These are phyloP conservation scores for Akebia trifoliata DNA, from an alignment of 164 flowering plant species.

Conservation along the genomic window DNA sequence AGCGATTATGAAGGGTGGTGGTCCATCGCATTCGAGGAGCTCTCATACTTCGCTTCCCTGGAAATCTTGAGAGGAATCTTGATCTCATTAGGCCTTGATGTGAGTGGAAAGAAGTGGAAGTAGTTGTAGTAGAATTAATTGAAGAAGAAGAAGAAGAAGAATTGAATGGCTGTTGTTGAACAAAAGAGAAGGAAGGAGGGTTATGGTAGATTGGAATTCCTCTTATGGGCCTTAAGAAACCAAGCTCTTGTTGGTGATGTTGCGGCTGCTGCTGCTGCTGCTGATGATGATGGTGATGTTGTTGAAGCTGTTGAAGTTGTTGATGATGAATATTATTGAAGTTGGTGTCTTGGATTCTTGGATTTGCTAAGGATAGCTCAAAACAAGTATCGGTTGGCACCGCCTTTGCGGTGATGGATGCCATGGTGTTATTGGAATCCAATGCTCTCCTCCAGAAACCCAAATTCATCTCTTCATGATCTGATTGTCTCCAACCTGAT, in stretches of 20 bases:
- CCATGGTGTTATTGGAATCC: constrained; percentile 35
- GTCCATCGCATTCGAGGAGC: constrained; percentile 99
- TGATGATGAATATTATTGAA: constrained; percentile 20
- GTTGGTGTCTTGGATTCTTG: constrained; percentile 28
- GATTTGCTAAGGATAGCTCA: constrained; percentile 59
- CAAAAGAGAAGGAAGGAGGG: constrained; percentile 34
- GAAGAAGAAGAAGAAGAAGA: too few species aligned
- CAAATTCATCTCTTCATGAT: constrained; percentile 54
- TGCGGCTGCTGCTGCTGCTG: constrained; percentile 24
- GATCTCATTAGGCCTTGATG: constrained; percentile 58
- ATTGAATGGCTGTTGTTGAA: constrained; percentile 28
- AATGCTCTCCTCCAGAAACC: constrained; percentile 75
- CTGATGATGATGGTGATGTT: constrained; percentile 13
- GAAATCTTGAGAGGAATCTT: constrained; percentile 63
- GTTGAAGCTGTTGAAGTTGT: too few species aligned
- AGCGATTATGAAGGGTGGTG: constrained; percentile 86
- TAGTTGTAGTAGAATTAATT: too few species aligned
- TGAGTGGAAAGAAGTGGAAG: constrained; percentile 21
- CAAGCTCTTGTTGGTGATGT: constrained; percentile 35
- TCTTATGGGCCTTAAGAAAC: constrained; percentile 70
- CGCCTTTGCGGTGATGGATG: constrained; percentile 21
- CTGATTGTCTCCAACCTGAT: constrained; percentile 37
- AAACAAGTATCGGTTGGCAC: constrained; percentile 26
- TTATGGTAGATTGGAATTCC: constrained; percentile 84
- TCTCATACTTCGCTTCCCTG: constrained; percentile 75